Conservation (phyloP, 2,329 filamentous ascomycete genomes). For the Golovinomyces cichoracearum region DNA sequence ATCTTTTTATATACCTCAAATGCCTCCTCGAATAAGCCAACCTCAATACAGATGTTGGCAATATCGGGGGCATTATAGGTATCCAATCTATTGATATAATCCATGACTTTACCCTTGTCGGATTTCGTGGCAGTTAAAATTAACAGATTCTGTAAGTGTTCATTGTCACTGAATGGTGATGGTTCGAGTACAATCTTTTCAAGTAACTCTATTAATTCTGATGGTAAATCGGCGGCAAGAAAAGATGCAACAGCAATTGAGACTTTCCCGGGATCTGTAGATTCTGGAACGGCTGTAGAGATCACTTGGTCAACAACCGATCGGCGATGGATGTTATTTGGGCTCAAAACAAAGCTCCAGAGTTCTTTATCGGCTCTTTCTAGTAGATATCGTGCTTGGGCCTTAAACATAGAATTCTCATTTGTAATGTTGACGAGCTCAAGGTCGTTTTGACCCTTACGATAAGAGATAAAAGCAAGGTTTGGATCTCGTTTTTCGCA, state of each 20-base stretch:
- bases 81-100: conserved; percentile 80
- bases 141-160: conserved; percentile 82
- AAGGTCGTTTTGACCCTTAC: conserved; percentile 89
- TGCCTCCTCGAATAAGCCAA: conserved; percentile 85
- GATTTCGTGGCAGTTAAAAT: conserved; percentile 93
- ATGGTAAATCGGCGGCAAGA: conserved; percentile 68
- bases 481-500: conserved; percentile 97
- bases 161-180: conserved; percentile 94
- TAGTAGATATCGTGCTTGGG: conserved; percentile 83
- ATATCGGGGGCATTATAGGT: conserved; percentile 83
- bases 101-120: conserved; percentile 81
- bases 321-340: conserved; percentile 85
- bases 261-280: conserved; percentile 77
- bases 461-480: conserved; percentile 78
- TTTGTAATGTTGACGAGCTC: conserved; percentile 96
- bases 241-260: conserved; percentile 84
- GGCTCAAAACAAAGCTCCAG: conserved; percentile 81
- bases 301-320: conserved; percentile 92
- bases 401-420: conserved; percentile 98
- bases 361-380: conserved; percentile 74
- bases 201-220: conserved; percentile 83
- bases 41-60: conserved; percentile 73
- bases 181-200: conserved; percentile 99
- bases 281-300: conserved; percentile 79
- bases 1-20: conserved; percentile 99